A percentile compares a stretch with the other conserved stretches of the same genome.
Conservation (phyloP, 2,329 filamentous ascomycete species). For the Aquanectria penicillioides region DNA sequence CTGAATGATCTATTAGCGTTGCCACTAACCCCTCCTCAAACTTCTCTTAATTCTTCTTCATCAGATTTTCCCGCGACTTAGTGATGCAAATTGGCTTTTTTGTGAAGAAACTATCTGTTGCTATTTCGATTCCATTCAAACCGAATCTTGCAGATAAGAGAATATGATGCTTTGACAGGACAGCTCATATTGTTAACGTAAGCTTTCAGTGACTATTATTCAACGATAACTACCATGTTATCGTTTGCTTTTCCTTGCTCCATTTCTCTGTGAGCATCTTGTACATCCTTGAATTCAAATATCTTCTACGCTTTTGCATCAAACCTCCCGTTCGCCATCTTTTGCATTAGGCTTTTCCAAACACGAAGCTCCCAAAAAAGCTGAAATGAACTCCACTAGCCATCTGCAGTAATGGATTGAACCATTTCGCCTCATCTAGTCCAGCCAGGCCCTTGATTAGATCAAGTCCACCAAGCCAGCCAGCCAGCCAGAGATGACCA, state of each 20-base stretch:
- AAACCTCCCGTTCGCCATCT: slow-evolving; percentile 47
- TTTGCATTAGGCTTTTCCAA: slow-evolving; percentile 46
- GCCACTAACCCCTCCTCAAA: too few relatives aligned
- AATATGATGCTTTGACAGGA: too few relatives aligned
- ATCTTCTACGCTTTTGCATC: slow-evolving; percentile 47
- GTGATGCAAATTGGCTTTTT: too few relatives aligned
- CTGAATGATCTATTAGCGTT: too few relatives aligned
- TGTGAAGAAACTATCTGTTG: too few relatives aligned
- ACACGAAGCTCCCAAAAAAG: slow-evolving; percentile 53
- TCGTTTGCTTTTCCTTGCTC: slow-evolving; percentile 29
- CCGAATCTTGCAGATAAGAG: too few relatives aligned
- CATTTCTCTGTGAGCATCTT: slow-evolving; percentile 45
- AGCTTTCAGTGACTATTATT: too few relatives aligned
- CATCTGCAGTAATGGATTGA: slow-evolving; percentile 58
- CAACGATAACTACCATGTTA: slow-evolving; percentile 4
- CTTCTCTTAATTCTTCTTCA: too few relatives aligned
- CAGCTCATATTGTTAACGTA: too few relatives aligned
- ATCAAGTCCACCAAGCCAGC: slow-evolving; percentile 42
- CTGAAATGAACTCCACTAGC: slow-evolving; percentile 56
- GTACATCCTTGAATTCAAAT: slow-evolving; percentile 47
- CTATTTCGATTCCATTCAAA: too few relatives aligned
- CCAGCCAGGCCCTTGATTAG: slow-evolving; percentile 28
- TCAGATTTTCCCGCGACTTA: too few relatives aligned
- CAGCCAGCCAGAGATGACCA: not conserved
- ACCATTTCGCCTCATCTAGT: slow-evolving; percentile 45